These are phyloP conservation scores for Quercus tomentella DNA, from an alignment of 331 rosid genomes.

Conservation along the genomic window DNA sequence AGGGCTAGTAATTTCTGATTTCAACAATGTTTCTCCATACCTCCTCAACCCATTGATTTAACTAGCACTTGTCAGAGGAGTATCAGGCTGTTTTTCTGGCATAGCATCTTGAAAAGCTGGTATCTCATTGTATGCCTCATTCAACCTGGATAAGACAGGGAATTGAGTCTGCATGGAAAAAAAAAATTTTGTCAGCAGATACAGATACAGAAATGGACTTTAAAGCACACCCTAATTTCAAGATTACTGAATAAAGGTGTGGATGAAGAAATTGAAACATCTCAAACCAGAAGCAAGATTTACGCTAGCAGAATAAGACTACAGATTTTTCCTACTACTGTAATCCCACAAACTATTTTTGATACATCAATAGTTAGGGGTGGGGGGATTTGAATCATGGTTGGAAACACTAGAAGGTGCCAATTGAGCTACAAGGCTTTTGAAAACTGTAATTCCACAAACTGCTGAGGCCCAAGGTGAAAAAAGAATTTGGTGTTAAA, in stretches of 20 bases:
- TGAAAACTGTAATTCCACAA: neutral
- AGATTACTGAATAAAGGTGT: neutral
- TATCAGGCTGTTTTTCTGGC: conserved; percentile 76
- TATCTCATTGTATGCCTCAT: conserved; percentile 48
- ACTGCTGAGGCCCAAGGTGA: neutral
- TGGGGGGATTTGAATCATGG: too few species aligned
- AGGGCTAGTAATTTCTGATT: neutral
- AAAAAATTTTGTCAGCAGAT: neutral
- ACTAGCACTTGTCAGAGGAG: conserved; percentile 12
- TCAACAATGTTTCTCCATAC: neutral
- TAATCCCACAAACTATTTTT: neutral
- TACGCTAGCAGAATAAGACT: neutral
- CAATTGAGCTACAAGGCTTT: too few species aligned
- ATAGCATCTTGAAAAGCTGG: conserved; percentile 60
- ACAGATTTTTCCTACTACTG: neutral
- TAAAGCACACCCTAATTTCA: neutral
- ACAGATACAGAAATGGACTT: neutral
- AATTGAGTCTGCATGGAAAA: conserved; percentile 45
- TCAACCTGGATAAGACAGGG: conserved; percentile 53
- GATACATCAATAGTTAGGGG: too few species aligned
- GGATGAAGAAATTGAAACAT: neutral
- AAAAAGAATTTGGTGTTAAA: neutral
- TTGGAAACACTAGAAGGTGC: too few species aligned
- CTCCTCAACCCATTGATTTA: conserved; percentile 6
- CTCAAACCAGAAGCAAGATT: neutral